A percentile compares a stretch with the other conserved stretches of the same genome.
phyloP scores from a whole-genome alignment of 176 grass and related monocot species.

The Triticum dicoccoides region DNA sequence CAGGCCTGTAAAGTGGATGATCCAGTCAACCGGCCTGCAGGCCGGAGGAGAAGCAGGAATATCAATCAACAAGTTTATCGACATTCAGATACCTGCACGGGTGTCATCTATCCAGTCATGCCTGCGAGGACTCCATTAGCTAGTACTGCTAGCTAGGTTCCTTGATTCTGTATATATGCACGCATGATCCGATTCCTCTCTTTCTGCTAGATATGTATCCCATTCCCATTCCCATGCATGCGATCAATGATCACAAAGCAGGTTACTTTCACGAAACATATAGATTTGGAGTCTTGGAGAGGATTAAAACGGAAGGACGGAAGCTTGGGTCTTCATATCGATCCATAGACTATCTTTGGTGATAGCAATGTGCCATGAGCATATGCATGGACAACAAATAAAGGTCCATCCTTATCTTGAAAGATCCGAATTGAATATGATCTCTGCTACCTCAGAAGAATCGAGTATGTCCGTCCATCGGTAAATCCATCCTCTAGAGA shows the following conservation, averaged over 20 bases:
- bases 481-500: not conserved
- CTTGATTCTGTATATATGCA: too few species aligned
- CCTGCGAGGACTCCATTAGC: constrained; percentile 2
- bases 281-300: not conserved
- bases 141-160: not conserved
- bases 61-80: not conserved
- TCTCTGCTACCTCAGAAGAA: not conserved
- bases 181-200: constrained; percentile 8
- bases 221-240: not conserved
- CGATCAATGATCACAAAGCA: not conserved
- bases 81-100: not conserved
- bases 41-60: not conserved
- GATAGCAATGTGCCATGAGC: not conserved
- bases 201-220: constrained; percentile 11
- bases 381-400: constrained; percentile 5
- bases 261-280: not conserved
- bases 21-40: not conserved
- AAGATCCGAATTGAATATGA: not conserved
- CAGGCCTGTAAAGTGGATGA: not conserved
- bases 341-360: not conserved
- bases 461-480: not conserved
- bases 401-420: constrained; percentile 5
- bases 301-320: not conserved
- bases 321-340: constrained; percentile 4
- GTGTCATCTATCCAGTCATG: constrained; percentile 2